Evolutionary conservation across 345 rosid species (phyloP).

Genomic region (Erysimum cheiranthoides): DNA sequence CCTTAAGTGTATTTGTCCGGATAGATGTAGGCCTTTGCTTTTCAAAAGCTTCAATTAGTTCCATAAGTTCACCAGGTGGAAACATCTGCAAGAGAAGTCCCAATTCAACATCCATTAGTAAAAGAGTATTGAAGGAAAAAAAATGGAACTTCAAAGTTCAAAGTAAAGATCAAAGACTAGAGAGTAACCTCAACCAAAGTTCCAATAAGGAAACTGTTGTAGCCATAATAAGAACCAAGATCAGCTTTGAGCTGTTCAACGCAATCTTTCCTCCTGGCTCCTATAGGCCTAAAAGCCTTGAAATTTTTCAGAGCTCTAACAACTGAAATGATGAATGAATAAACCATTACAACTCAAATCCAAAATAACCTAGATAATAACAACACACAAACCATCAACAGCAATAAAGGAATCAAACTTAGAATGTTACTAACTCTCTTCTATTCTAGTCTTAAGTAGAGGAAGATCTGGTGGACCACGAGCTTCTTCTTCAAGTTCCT

Average conservation of each 20-base stretch:
- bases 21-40: slow-evolving; percentile 88
- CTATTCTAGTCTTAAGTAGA: slow-evolving; percentile 75
- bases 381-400: slow-evolving; percentile 12
- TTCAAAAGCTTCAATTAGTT: slow-evolving; percentile 92
- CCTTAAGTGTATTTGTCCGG: slow-evolving; percentile 92
- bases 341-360: slow-evolving; percentile 21
- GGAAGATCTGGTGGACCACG: slow-evolving; percentile 78
- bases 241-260: slow-evolving; percentile 75
- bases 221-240: slow-evolving; percentile 84
- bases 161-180: slow-evolving; percentile 9
- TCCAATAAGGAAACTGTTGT: slow-evolving; percentile 82
- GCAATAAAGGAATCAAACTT: neutral
- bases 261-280: slow-evolving; percentile 70
- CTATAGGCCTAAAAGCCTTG: slow-evolving; percentile 67
- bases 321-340: slow-evolving; percentile 51
- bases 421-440: slow-evolving; percentile 66
- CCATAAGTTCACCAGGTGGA: slow-evolving; percentile 90
- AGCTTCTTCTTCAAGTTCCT: slow-evolving; percentile 90
- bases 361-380: slow-evolving; percentile 4
- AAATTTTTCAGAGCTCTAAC: slow-evolving; percentile 84
- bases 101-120: slow-evolving; percentile 23
- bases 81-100: slow-evolving; percentile 70
- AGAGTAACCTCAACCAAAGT: slow-evolving; percentile 75
- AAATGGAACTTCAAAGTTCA: slow-evolving; percentile 11
- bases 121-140: neutral